phyloP scores from a whole-genome alignment of 2,329 filamentous ascomycete species.

The Cercospora sesami region DNA sequence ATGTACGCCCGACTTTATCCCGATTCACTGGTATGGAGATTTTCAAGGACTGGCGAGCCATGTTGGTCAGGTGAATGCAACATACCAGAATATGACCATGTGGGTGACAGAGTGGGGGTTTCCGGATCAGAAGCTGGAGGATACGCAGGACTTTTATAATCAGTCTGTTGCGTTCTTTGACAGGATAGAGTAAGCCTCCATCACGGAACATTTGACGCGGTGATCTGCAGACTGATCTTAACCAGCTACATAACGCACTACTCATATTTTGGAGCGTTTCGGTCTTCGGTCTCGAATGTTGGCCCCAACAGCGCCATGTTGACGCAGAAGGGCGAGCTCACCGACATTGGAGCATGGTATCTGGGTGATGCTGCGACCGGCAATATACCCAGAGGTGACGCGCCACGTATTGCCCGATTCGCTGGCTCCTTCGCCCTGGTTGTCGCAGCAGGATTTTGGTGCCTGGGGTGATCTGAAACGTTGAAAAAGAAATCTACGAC shows the following conservation, averaged over 20 bases:
- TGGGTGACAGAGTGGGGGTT: slow-evolving; percentile 80
- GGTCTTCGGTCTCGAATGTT: slow-evolving; percentile 66
- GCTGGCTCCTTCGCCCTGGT: slow-evolving; percentile 34
- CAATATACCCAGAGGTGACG: slow-evolving; percentile 40
- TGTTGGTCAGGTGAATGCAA: slow-evolving; percentile 59
- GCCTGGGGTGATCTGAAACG: slow-evolving; percentile 20
- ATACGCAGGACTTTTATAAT: slow-evolving; percentile 69
- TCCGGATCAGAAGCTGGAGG: slow-evolving; percentile 54
- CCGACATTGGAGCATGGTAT: slow-evolving; percentile 76
- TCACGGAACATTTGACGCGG: background rate
- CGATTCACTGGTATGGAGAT: slow-evolving; percentile 60
- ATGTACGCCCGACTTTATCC: slow-evolving; percentile 53
- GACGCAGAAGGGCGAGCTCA: slow-evolving; percentile 65
- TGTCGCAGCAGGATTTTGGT: slow-evolving; percentile 27
- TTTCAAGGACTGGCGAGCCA: slow-evolving; percentile 68
- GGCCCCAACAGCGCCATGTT: slow-evolving; percentile 72
- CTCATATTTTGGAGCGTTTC: slow-evolving; percentile 73
- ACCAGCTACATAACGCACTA: slow-evolving; percentile 62
- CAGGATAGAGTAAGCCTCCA: slow-evolving; percentile 47
- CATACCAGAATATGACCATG: slow-evolving; percentile 56
- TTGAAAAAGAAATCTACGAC: background rate
- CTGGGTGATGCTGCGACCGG: slow-evolving; percentile 55
- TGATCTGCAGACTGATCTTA: background rate
- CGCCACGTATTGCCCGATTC: slow-evolving; percentile 28
- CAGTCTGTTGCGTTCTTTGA: slow-evolving; percentile 67